Evolutionary conservation across 352 stramenopile species (phyloP), one percentile per base, ranked within the genome.

Genomic region (Phytophthora podocarpi): DNA sequence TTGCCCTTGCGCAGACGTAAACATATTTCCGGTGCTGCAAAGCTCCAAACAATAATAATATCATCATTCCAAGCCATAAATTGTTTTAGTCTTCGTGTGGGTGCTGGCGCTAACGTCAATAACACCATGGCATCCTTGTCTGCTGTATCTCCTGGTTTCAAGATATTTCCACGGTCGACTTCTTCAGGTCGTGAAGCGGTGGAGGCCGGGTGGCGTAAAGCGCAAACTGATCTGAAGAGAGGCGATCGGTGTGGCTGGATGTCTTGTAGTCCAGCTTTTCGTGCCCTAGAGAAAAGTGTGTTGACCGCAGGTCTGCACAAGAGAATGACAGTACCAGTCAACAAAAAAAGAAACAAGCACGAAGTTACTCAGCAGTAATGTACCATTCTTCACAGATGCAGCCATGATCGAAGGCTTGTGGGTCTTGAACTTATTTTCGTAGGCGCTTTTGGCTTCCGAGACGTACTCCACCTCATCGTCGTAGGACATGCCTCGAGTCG

Each of bases 401-500:
- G 83, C 77, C 77, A 93, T 91, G 50, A 89, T 65, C 16, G 80
- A 89, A 37, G 81, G 74, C 55, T 91, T 92, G 65, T 85, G 75
- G 13, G 70, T 72, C 48, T 85, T 89, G 35, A 72, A 76, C 52
- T 91, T 91, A 67, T 91, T 87, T 50, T 80, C 74, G 56, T 78
- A 92, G 43, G 76, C 70, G 36, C 78, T 87, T 57, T 87, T 92
- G 52, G 76, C 66, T 55, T 91, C 81, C 18, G 82, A 93, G 7
- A 92, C 42, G 58, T 95, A 95, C 52, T 89, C 77, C 12, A 93
- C 72, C 28, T 91, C 74, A 26, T 93, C 84, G 37, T 95, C 81
- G 42, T 87, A 90, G 13, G 82, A 89, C 64, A 90, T 87, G 16
- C 80, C 78, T 45, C 75, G 67, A 20, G 80, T 86, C 21, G 72